These are phyloP conservation scores for Claviceps arundinis DNA, from an alignment of 2,329 filamentous ascomycete genomes.

Conservation along the genomic window DNA sequence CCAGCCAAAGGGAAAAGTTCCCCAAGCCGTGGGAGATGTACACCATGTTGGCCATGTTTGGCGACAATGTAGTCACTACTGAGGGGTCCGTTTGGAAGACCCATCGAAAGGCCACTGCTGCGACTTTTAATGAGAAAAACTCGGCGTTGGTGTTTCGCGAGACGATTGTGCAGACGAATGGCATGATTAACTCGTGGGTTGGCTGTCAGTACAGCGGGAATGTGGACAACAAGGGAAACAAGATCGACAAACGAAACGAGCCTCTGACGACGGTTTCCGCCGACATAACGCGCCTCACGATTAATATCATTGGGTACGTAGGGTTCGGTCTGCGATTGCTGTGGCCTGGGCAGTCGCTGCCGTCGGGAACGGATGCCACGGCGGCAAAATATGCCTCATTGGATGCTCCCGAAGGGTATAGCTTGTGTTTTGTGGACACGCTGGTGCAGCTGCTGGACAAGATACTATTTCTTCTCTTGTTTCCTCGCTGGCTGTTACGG, in stretches of 20 bases:
- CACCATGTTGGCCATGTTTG: slow-evolving; percentile 35
- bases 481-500: slow-evolving; percentile 44
- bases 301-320: slow-evolving; percentile 49
- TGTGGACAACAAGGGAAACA: slow-evolving; percentile 6
- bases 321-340: slow-evolving; percentile 53
- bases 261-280: slow-evolving; percentile 44
- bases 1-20: slow-evolving; percentile 53
- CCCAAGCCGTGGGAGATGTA: slow-evolving; percentile 31
- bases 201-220: slow-evolving; percentile 5
- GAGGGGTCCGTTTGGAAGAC: slow-evolving; percentile 58
- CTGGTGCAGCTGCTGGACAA: slow-evolving; percentile 48
- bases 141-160: slow-evolving; percentile 53
- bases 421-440: slow-evolving; percentile 52
- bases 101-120: slow-evolving; percentile 59
- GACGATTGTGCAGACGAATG: slow-evolving; percentile 45
- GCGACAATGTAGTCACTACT: slow-evolving; percentile 56
- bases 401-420: slow-evolving; percentile 37
- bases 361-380: slow-evolving; percentile 27
- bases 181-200: slow-evolving; percentile 47
- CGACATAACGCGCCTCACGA: slow-evolving; percentile 50
- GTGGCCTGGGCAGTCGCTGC: slow-evolving; percentile 48
- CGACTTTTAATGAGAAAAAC: slow-evolving; percentile 66
- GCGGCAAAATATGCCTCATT: slow-evolving; percentile 35
- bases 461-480: slow-evolving; percentile 47
- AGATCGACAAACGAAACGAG: slow-evolving; percentile 9